Evolutionary conservation across 441 rosid genomes (phyloP).

Genomic region (Populus hybrid): DNA sequence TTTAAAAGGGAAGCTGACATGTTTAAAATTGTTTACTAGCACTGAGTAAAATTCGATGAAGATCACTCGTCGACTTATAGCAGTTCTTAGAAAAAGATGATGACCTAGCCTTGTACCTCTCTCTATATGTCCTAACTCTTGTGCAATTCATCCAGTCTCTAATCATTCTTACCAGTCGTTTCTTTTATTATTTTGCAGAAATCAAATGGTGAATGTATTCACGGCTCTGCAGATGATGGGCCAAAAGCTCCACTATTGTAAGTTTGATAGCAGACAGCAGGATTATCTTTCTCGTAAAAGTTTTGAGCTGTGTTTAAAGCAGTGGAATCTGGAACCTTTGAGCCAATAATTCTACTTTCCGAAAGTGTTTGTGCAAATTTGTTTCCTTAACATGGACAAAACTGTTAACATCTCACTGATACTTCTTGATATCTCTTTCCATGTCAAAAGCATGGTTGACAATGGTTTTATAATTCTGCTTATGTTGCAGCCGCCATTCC

Average conservation of each 20-base stretch:
- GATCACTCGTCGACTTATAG: no score
- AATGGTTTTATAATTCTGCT: neutral
- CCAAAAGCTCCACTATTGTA: no score
- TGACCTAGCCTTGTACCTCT: no score
- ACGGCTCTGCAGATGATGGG: no score
- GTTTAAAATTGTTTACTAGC: neutral
- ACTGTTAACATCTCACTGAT: neutral
- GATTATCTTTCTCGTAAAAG: neutral
- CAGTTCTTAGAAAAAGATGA: no score
- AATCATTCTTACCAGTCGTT: no score
- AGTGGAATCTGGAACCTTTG: neutral
- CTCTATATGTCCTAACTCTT: no score
- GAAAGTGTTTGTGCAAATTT: neutral
- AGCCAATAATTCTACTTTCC: neutral
- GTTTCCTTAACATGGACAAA: slow-evolving; percentile 24
- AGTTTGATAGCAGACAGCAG: no score
- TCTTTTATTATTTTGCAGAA: no score
- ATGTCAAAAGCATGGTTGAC: slow-evolving; percentile 16
- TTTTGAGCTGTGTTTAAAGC: slow-evolving; percentile 2
- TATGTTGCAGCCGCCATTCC: neutral
- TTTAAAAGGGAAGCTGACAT: neutral
- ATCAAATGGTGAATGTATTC: no score
- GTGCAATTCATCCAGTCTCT: no score
- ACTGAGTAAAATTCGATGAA: no score
- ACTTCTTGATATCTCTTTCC: slow-evolving; percentile 2